Base-by-base conservation (phyloP, 2,329 filamentous ascomycete species). In the Anthostomella pinea region DNA sequence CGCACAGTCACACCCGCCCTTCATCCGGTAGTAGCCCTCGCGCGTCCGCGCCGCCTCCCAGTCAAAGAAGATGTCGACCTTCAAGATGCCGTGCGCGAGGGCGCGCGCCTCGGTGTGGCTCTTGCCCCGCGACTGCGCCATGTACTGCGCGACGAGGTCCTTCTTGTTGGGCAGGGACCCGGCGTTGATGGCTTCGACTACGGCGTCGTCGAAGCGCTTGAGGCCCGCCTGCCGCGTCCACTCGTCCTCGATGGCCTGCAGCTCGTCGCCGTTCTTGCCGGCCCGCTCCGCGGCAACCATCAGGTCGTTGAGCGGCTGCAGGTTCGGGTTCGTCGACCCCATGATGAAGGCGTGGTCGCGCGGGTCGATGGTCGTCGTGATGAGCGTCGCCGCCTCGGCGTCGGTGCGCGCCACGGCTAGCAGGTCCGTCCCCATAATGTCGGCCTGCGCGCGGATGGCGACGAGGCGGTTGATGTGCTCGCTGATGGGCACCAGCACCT, bases 401-500 rank as follows among this genome's bases (percentile, higher is more conserved):
- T 98, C 93, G 41, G 93, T 98, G 57, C 93, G 85, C 35, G 93
- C 93, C 49, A 98, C 81, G 51, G 88, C 87, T 24, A 98, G 70
- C 45, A 98, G 83, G 59, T 98, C 88, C 45, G 81, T 77, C 48
- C 87, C 93, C 93, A 98, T 97, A 58, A 98, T 97, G 62, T 98
- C 93, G 52, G 93, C 91, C 69, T 98, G 93, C 4, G 93, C 91
- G 43, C 93, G 85, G 63, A 98, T 97, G 53, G 93, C 90, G 33
- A 98, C 89, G 36, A 98, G 76, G 37, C 93, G 85, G 73, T 96
- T 97, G 70, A 97, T 96, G 72, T 98, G 93, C 72, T 98, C 93
- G 67, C 81, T 87, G 61, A 96, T 94, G 33, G 93, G 93, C 34
- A 98, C 93, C 43, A 98, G 75, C 27, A 97, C 93, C 72, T 97